Evolutionary conservation across 2,329 filamentous ascomycete species (phyloP), one percentile per base, ranked within the genome.

Genomic region (Ceratocystis alfenasii): DNA sequence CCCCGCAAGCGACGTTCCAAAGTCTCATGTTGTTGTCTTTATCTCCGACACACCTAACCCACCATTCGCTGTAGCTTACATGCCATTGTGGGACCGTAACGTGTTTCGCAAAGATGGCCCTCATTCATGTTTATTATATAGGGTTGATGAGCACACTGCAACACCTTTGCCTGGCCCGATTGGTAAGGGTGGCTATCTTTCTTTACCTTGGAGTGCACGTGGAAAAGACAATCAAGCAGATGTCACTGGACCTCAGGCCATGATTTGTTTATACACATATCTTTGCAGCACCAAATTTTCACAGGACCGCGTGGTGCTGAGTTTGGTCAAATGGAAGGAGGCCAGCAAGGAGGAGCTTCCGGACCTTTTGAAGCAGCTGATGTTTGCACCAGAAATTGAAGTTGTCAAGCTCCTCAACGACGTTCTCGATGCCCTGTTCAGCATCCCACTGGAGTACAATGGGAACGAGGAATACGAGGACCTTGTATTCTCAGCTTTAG

Each of bases 311-410:
- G 84, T 88, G 17, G 83, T 99, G 10, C 78, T 96, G 20, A 88
- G 90, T 17, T 79, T 99, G 30, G 76, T 97, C 44, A 89, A 87
- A 70, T 97, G 94, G 94, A 90, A 85, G 72, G 87, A 93, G 12
- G 81, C 87, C 50, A 80, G 86, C 0, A 82, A 86, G 59, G 85
- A 86, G 33, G 85, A 92, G 45, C 80, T 97, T 1, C 80, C 89
- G 0, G 81, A 85, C 28, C 78, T 95, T 0, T 77, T 99, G 53
- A 88, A 88, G 73, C 87, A 92, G 70, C 83, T 97, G 62, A 86
- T 92, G 22, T 97, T 97, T 70, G 92, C 99, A 0, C 89, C 94
- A 0, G 94, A 99, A 74, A 96, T 97, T 66, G 95, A 99, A 75
- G 89, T 99, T 44, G 94, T 99, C 69, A 99, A 97, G 77, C 82